Base-by-base conservation (phyloP, 768 basidiomycete species). In the Mycena belliarum region DNA sequence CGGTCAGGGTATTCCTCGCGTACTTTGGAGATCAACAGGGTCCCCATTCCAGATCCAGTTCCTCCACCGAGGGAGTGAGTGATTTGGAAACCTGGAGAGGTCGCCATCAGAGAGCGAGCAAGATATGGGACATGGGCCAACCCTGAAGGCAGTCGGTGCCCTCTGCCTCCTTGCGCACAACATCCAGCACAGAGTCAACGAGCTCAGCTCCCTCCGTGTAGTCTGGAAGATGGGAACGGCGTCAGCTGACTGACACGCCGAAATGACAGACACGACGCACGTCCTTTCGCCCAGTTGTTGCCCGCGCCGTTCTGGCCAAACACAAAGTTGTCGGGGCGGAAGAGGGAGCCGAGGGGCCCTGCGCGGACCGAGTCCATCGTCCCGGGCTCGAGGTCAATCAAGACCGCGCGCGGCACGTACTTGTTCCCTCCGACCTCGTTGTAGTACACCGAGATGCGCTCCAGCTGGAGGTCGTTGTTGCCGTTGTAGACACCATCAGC, bases 211-310 rank as follows among this genome's bases (percentile, higher is more conserved):
- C 96, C 75, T 93, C 90, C 42, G 90, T 93, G 78, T 95, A 95
- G 73, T 93, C 88, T 90, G 57, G 28, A 60, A 37, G 20, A n/a
- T n/a, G n/a, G n/a, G n/a, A n/a, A 24, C 25, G 49, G 18, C 54
- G 55, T 63, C 52, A 63, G 60, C 48, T 60, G 35, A 46, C 29
- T 32, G 43, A 55, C 23, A 46, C 49, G 42, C 61, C 49, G 47
- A 44, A 54, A 45, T 18, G 16, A 52, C n/a, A 37, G 33, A 50
- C 14, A 38, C n/a, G 20, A 62, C 60, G 25, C 50, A 94, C 90
- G 91, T 82, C 96, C 96, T 89, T 98, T 99, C 32, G 97, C 96
- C 97, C 97, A 98, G 81, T 98, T 98, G 85, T 99, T 98, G 70
- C 96, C 95, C 66, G 95, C 96, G 76, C 95, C 95, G 74, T 88